A percentile compares a stretch with the other conserved stretches of the same genome.
phyloP scores from a whole-genome alignment of 208 protist species.

The Phytomonas francai region DNA sequence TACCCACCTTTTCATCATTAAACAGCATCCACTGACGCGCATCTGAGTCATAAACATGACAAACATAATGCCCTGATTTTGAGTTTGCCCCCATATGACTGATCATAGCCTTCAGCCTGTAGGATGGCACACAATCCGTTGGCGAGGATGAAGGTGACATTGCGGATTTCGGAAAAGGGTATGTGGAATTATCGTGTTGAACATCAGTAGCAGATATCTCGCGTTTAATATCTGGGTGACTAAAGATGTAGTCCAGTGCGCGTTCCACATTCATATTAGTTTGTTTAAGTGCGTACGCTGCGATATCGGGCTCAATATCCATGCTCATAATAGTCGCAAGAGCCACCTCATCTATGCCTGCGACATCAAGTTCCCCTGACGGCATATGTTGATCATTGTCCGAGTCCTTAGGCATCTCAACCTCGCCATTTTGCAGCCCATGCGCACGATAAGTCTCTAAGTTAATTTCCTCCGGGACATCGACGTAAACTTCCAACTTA shows the following conservation, averaged over 20 bases:
- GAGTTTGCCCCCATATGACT: slow-evolving; percentile 88
- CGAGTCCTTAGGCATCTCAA: slow-evolving; percentile 38
- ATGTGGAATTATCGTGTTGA: background rate
- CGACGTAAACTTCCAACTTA: slow-evolving; percentile 86
- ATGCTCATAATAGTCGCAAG: slow-evolving; percentile 81
- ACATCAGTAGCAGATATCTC: slow-evolving; percentile 17
- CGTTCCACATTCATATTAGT: slow-evolving; percentile 91
- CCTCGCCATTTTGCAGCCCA: slow-evolving; percentile 53
- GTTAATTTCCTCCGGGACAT: slow-evolving; percentile 61
- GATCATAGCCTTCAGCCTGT: slow-evolving; percentile 82
- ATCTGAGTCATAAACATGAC: slow-evolving; percentile 70
- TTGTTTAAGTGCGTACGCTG: slow-evolving; percentile 68
- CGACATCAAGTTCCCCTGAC: background rate
- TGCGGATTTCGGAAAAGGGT: background rate
- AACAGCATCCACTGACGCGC: slow-evolving; percentile 88
- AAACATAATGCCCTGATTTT: slow-evolving; percentile 88
- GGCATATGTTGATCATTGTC: background rate
- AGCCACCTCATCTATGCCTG: slow-evolving; percentile 60
- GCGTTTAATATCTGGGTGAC: slow-evolving; percentile 75
- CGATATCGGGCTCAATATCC: slow-evolving; percentile 72
- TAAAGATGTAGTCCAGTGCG: slow-evolving; percentile 96
- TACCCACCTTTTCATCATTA: slow-evolving; percentile 94
- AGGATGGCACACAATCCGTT: slow-evolving; percentile 50
- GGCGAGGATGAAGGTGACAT: slow-evolving; percentile 7
- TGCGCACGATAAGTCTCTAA: slow-evolving; percentile 43